Base-by-base conservation (phyloP, 176 grass and related monocot species). In the Panicum miliaceum region DNA sequence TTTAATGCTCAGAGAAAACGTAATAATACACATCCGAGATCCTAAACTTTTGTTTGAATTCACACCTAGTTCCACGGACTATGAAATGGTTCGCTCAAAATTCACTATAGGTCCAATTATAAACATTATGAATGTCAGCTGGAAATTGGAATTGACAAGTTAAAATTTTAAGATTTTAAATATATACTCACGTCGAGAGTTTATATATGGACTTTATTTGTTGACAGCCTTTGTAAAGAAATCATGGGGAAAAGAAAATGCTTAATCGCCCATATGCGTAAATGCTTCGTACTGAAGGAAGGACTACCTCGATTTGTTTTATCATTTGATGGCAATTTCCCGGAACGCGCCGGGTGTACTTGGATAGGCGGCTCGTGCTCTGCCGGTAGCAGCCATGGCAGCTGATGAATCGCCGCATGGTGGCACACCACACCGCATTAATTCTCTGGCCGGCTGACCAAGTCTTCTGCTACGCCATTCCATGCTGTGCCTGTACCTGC, bases 261-360 rank as follows among this genome's bases (percentile, higher is more conserved):
- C 7, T n/a, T 22, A 57, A 57, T 57, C 53, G 20, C 29, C 29
- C 53, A 37, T 10, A 10, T 6, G 27, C 8, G 3, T 48, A 6
- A 63, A 37, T 50, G 56, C 57, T 64, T 32, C 16, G 69, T 48
- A 37, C 45, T 54, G 52, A 19, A 54, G 50, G 18, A 12, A 52
- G 14, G 16, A 52, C 1, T 53, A 20, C 20, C 16, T 1, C 54
- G 8, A 26, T 20, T 58, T 23, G 54, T 58, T 58, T 58, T 58
- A 51, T 32, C 8, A 22, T 79, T 38, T 4, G 14, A 37, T 47
- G 14, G 78, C 0, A 40, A 7, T 71, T 83, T 88, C 80, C 34
- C 36, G 35, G 86, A 88, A 88, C 57, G 45, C 64, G 65, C 54
- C 7, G 41, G 15, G 16, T 23, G 26, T 48, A 34, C 42, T 79